These are phyloP conservation scores for Fistulifera pelliculosa DNA, from an alignment of 108 stramenopile species.

Conservation along the genomic window DNA sequence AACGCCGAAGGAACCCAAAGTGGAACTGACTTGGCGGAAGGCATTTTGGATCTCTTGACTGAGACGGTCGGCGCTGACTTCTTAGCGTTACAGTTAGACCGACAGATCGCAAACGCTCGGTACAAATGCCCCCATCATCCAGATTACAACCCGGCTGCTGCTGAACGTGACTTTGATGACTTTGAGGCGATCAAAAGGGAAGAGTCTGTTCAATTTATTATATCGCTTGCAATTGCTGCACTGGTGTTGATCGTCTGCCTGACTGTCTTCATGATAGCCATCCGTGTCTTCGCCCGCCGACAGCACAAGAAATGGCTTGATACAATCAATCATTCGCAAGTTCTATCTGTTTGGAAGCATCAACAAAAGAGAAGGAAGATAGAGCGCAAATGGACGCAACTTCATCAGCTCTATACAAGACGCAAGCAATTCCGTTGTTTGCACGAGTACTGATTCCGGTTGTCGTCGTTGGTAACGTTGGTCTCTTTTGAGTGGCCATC, in stretches of 20 bases:
- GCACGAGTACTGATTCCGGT: slow-evolving; percentile 43
- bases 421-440: slow-evolving; percentile 32
- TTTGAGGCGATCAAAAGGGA: neutral
- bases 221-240: neutral
- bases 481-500: slow-evolving; percentile 68
- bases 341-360: neutral
- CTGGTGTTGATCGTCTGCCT: neutral
- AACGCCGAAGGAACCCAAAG: neutral
- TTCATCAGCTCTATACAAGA: slow-evolving; percentile 42
- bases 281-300: neutral
- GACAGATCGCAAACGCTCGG: neutral
- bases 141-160: neutral
- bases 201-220: neutral
- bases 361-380: neutral
- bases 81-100: neutral
- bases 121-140: neutral
- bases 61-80: slow-evolving; percentile 1
- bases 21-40: neutral
- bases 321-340: neutral
- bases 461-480: slow-evolving; percentile 59
- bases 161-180: neutral
- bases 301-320: slow-evolving; percentile 37
- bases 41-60: neutral
- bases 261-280: neutral
- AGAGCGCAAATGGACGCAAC: slow-evolving; percentile 27